A percentile compares a stretch with the other conserved stretches of the same genome.
phyloP scores from a whole-genome alignment of 2,329 filamentous ascomycete species.

The Colletotrichum tofieldiae region DNA sequence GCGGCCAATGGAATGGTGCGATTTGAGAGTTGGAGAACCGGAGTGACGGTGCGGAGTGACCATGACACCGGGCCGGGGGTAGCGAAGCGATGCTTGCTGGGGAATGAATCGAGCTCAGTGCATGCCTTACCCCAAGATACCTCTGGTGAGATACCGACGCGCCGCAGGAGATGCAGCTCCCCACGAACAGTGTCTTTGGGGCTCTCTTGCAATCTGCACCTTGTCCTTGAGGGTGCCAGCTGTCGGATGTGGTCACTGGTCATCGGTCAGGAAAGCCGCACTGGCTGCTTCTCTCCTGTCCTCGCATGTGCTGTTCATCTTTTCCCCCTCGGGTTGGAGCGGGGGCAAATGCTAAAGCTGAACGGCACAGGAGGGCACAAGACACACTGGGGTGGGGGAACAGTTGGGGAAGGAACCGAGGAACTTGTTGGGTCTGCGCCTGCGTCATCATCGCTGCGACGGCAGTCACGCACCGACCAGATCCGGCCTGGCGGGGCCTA shows the following conservation, averaged over 20 bases:
- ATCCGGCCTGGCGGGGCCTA: too few species aligned
- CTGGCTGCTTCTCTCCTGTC: not conserved
- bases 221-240: not conserved
- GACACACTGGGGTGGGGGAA: too few species aligned
- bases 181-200: not conserved
- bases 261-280: not conserved
- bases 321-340: not conserved
- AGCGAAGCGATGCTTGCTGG: not conserved
- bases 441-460: not conserved
- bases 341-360: not conserved
- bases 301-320: not conserved
- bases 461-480: too few species aligned
- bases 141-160: not conserved
- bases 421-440: not conserved
- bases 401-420: not conserved
- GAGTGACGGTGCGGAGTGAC: conserved; percentile 11
- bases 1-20: conserved; percentile 30
- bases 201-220: not conserved
- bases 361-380: too few species aligned
- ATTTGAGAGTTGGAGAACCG: conserved; percentile 6
- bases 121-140: not conserved
- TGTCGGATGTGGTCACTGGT: not conserved
- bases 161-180: too few species aligned
- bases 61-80: conserved; percentile 15
- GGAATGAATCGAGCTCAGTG: not conserved